Conservation (phyloP, 2,329 filamentous ascomycete species). For the Fusarium buxicola region DNA sequence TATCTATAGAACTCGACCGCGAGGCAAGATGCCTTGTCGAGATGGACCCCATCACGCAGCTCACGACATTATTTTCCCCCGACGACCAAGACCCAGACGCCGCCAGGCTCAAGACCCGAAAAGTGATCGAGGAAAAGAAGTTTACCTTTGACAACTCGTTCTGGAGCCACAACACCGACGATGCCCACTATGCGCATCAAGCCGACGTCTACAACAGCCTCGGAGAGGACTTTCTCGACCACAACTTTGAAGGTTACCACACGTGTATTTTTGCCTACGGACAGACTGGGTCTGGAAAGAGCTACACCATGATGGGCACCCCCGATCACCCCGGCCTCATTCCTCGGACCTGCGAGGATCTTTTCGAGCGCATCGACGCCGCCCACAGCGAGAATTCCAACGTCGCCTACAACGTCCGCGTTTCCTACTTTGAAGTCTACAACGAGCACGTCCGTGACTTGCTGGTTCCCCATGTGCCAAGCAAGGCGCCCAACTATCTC, state of each 20-base stretch:
- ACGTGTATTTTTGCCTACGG: constrained; percentile 99
- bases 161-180: constrained; percentile 87
- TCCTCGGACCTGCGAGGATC: constrained; percentile 92
- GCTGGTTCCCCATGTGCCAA: constrained; percentile 77
- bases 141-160: constrained; percentile 99
- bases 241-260: constrained; percentile 99
- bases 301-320: constrained; percentile 97
- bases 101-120: constrained; percentile 73
- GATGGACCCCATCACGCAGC: constrained; percentile 90
- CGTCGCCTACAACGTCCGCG: constrained; percentile 95
- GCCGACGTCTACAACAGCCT: constrained; percentile 94
- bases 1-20: constrained; percentile 78
- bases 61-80: constrained; percentile 83
- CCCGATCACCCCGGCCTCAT: constrained; percentile 90
- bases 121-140: constrained; percentile 84
- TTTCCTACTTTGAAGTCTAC: constrained; percentile 99
- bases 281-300: constrained; percentile 97
- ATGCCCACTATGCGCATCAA: constrained; percentile 90
- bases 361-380: constrained; percentile 91
- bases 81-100: constrained; percentile 65
- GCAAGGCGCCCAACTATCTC: constrained; percentile 87
- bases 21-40: constrained; percentile 86
- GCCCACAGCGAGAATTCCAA: constrained; percentile 83
- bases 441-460: constrained; percentile 98
- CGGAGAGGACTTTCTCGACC: constrained; percentile 96